These are phyloP conservation scores for Fusarium odoratissimum DNA, from an alignment of 2,329 filamentous ascomycete species.

Conservation along the genomic window DNA sequence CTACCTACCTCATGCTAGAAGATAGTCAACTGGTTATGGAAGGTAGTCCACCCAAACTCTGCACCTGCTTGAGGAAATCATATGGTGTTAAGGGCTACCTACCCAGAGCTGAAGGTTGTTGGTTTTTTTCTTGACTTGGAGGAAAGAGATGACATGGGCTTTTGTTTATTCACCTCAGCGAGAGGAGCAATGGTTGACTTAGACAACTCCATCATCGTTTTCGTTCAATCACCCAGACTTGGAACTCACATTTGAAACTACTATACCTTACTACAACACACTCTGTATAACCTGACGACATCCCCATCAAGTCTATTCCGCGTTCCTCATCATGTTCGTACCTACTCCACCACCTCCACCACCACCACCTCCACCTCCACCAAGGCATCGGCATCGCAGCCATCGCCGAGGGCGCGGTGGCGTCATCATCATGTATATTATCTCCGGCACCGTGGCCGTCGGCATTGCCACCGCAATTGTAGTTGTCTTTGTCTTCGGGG, in stretches of 20 bases:
- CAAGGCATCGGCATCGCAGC: background rate
- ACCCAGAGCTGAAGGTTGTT: background rate
- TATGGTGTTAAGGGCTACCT: background rate
- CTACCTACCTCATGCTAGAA: background rate
- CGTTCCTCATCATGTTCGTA: slow-evolving; percentile 26
- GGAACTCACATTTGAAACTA: background rate
- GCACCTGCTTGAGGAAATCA: background rate
- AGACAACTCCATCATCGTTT: background rate
- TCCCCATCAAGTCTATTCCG: background rate
- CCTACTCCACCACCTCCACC: too few species aligned
- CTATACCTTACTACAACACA: background rate
- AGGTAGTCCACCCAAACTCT: background rate
- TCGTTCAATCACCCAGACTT: background rate
- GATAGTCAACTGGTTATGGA: background rate
- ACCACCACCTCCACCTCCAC: too few species aligned
- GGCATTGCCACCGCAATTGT: too few species aligned
- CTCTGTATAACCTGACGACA: background rate
- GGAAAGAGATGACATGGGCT: background rate
- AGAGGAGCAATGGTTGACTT: background rate
- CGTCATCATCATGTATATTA: background rate
- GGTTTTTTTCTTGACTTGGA: background rate
- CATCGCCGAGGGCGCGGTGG: too few species aligned
- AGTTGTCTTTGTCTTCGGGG: rapidly evolving
- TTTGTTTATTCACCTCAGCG: background rate
- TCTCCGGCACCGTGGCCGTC: too few species aligned